Conservation (phyloP, 768 basidiomycete species). For the Baorangia bicolor region DNA sequence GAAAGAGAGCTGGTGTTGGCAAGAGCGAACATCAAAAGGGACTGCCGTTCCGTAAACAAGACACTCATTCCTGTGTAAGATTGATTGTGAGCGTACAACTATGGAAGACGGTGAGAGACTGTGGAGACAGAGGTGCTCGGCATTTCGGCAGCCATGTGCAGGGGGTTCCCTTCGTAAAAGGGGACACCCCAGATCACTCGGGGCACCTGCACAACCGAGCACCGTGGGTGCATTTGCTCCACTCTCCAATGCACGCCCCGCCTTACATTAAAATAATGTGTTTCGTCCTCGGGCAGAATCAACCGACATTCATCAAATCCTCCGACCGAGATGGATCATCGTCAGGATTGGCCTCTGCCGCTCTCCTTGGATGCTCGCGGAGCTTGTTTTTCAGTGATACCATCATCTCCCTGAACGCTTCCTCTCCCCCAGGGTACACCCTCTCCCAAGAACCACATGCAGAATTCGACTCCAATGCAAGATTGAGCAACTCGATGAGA, state of each 20-base stretch:
- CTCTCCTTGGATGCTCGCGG: slow-evolving; percentile 25
- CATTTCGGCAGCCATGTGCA: slow-evolving; percentile 31
- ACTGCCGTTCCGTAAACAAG: slow-evolving; percentile 30
- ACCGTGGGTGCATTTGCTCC: slow-evolving; percentile 26
- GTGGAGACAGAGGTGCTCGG: slow-evolving; percentile 34
- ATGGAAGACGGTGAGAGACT: slow-evolving; percentile 33
- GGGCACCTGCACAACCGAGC: slow-evolving; percentile 18
- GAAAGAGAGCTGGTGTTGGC: slow-evolving; percentile 6
- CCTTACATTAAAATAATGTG: slow-evolving; percentile 26
- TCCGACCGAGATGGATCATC: slow-evolving; percentile 21
- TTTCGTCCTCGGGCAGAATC: slow-evolving; percentile 17
- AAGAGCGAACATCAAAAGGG: slow-evolving; percentile 19
- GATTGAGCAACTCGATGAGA: slow-evolving; percentile 76
- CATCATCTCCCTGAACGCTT: slow-evolving; percentile 35
- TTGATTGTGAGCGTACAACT: slow-evolving; percentile 29
- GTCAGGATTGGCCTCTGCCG: slow-evolving; percentile 10
- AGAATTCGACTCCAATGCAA: slow-evolving; percentile 63
- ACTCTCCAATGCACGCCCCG: slow-evolving; percentile 13
- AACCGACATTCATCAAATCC: slow-evolving; percentile 34
- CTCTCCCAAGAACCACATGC: slow-evolving; percentile 34
- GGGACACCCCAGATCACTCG: slow-evolving; percentile 30
- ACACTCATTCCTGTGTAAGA: slow-evolving; percentile 33
- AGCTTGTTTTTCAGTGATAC: slow-evolving; percentile 30
- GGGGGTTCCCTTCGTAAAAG: slow-evolving; percentile 3
- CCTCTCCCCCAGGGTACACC: slow-evolving; percentile 35